Evolutionary conservation across 768 basidiomycete genomes (phyloP), one percentile per base, ranked within the genome.

Genomic region (Calocybe cyanea): DNA sequence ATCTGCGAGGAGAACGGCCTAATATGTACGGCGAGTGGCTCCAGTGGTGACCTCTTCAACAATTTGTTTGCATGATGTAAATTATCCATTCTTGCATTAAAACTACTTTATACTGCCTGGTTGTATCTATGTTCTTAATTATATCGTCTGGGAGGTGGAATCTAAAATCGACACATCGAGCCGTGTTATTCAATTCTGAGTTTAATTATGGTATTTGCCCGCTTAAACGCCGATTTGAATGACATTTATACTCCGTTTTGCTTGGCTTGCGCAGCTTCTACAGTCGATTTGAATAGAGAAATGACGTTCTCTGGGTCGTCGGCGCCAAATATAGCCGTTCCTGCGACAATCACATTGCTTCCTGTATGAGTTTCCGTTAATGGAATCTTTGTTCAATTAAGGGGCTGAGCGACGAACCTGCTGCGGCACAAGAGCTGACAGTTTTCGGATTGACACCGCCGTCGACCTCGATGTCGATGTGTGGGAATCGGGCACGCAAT

Each of bases 271-370:
- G 25, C 25, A 28, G 25, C 34, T 18, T 41, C 46, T 45, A 43
- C n/a, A 10, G 28, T 23, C 42, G 67, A 55, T 44, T 34, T 92
- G 31, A 97, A 67, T 7, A 71, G 60, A 34, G 75, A 56, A 41
- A 97, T 96, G 38, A 94, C 90, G 31, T 78, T 67, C 35, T 83
- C 83, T 0, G 96, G 88, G 57, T 83, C 73, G n/a, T 76, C 58
- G 2, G 92, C 84, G 33, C 77, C 80, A 59, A 98, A 98, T 50
- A 99, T 87, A 5, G 95, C 93, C 6, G 94, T 97, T 10, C 96
- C 96, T 10, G 96, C 94, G 21, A 99, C 96, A 43, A 98, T 92
- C 53, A 99, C 93, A 59, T 99, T 99, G 67, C 92, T 93, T 17
- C 95, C 95, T 94, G 43, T 15, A 17, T 11, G n/a, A 32, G 8